A percentile compares a stretch with the other conserved stretches of the same genome.
Evolutionary conservation across 345 rosid species (phyloP).

Genomic region (Cardamine chenopodiifolia): DNA sequence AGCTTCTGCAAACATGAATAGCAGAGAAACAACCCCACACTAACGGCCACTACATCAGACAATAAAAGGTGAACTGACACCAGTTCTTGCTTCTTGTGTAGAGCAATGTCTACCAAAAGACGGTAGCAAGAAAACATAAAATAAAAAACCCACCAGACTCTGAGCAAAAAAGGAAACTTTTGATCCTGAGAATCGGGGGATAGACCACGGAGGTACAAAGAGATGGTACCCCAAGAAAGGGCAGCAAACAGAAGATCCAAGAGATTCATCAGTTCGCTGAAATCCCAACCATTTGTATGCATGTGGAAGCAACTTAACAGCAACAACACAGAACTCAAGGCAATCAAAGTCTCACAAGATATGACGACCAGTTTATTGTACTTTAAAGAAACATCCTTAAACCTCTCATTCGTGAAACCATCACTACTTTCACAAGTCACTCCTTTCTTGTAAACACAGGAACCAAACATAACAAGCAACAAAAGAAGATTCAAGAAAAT

Average conservation of each 20-base stretch:
- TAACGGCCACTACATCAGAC: constrained; percentile 56
- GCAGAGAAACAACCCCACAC: constrained; percentile 60
- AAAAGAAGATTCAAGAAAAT: constrained; percentile 53
- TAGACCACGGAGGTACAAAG: constrained; percentile 43
- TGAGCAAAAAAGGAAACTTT: constrained; percentile 56
- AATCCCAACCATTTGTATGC: constrained; percentile 61
- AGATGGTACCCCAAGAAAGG: constrained; percentile 65
- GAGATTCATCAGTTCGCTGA: constrained; percentile 35
- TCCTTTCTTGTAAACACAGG: constrained; percentile 44
- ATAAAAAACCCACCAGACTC: constrained; percentile 78
- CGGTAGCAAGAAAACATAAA: constrained; percentile 59
- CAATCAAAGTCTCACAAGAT: constrained; percentile 53
- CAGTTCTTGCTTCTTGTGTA: constrained; percentile 39
- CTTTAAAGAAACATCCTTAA: constrained; percentile 31
- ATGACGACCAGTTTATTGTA: constrained; percentile 52
- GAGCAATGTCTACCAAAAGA: constrained; percentile 56
- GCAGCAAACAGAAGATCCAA: constrained; percentile 61
- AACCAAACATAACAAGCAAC: constrained; percentile 44
- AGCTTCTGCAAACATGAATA: constrained; percentile 53
- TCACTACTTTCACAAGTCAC: constrained; percentile 24
- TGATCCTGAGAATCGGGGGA: constrained; percentile 37
- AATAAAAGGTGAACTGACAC: constrained; percentile 42
- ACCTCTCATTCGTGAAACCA: constrained; percentile 38
- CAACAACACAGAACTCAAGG: constrained; percentile 51
- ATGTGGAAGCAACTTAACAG: constrained; percentile 59